Conservation (phyloP, 1,284 basidiomycete species). For the Ceratobasidium papillatum region DNA sequence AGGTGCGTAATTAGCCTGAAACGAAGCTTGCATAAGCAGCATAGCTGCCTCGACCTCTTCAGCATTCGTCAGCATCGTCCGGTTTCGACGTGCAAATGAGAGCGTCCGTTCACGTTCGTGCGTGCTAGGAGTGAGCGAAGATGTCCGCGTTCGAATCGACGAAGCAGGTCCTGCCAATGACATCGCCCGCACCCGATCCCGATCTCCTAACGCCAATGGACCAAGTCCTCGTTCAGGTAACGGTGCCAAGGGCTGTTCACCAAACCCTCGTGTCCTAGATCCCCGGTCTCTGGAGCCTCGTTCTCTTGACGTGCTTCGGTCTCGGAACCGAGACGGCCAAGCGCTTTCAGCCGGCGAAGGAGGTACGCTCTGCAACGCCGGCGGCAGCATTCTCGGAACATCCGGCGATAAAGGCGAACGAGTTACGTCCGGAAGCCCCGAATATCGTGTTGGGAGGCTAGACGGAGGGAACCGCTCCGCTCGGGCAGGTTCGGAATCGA, state of each 20-base stretch:
- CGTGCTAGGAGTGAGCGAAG: background rate
- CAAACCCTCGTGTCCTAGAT: slow-evolving; percentile 22
- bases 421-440: slow-evolving; percentile 9
- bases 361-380: slow-evolving; percentile 21
- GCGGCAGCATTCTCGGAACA: slow-evolving; percentile 6
- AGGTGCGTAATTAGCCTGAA: slow-evolving; percentile 27
- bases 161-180: slow-evolving; percentile 8
- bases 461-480: slow-evolving; percentile 35
- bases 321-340: background rate
- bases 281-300: background rate
- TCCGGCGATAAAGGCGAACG: slow-evolving; percentile 11
- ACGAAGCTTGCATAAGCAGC: slow-evolving; percentile 16
- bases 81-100: slow-evolving; percentile 16
- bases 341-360: slow-evolving; percentile 39
- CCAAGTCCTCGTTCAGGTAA: slow-evolving; percentile 3
- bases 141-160: background rate
- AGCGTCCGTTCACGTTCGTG: slow-evolving; percentile 30
- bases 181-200: background rate
- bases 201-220: no score
- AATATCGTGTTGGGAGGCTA: slow-evolving; percentile 12
- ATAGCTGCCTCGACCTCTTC: slow-evolving; percentile 33
- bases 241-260: slow-evolving; percentile 7
- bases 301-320: background rate
- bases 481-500: slow-evolving; percentile 2
- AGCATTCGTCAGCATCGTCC: slow-evolving; percentile 13